Percentiles rank a stretch among this genome's conserved stretches.
Conservation (phyloP, 805 yeast genomes). For the Cyberlindnera euphorbiiphila region DNA sequence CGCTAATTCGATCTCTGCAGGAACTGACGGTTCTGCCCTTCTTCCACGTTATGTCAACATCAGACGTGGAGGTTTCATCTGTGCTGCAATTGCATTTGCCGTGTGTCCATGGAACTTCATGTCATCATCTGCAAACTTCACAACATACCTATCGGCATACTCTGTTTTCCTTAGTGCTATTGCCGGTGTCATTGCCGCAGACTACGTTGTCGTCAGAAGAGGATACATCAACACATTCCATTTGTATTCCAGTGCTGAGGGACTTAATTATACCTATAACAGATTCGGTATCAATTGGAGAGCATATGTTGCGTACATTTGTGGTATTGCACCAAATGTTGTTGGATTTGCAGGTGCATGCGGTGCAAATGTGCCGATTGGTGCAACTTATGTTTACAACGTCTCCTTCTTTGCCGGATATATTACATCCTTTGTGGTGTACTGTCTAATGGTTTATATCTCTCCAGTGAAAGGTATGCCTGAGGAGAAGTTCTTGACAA, state of each 20-base stretch:
- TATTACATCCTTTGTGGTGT: conserved; percentile 49
- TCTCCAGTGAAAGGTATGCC: conserved; percentile 53
- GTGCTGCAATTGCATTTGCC: conserved; percentile 66
- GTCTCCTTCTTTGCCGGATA: conserved; percentile 79
- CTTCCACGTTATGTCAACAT: conserved; percentile 64
- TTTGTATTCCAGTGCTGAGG: conserved; percentile 46
- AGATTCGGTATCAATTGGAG: conserved; percentile 75
- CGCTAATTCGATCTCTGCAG: conserved; percentile 67
- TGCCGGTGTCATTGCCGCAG: conserved; percentile 71
- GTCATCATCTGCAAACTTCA: conserved; percentile 65
- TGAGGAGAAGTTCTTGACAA: conserved; percentile 34
- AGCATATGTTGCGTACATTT: conserved; percentile 73
- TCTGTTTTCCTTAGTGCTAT: conserved; percentile 79
- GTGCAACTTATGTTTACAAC: conserved; percentile 70
- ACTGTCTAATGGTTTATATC: conserved; percentile 46
- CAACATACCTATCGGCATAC: conserved; percentile 77
- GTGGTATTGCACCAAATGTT: conserved; percentile 79
- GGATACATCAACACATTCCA: conserved; percentile 64
- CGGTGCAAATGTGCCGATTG: conserved; percentile 71
- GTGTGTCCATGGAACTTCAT: conserved; percentile 84
- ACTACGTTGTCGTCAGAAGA: conserved; percentile 68
- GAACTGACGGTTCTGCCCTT: conserved; percentile 67
- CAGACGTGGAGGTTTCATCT: conserved; percentile 75
- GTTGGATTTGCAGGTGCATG: conserved; percentile 86
- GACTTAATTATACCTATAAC: conserved; percentile 55